Base-by-base conservation (phyloP, 2,329 filamentous ascomycete genomes). In the Macroventuria anomochaeta region DNA sequence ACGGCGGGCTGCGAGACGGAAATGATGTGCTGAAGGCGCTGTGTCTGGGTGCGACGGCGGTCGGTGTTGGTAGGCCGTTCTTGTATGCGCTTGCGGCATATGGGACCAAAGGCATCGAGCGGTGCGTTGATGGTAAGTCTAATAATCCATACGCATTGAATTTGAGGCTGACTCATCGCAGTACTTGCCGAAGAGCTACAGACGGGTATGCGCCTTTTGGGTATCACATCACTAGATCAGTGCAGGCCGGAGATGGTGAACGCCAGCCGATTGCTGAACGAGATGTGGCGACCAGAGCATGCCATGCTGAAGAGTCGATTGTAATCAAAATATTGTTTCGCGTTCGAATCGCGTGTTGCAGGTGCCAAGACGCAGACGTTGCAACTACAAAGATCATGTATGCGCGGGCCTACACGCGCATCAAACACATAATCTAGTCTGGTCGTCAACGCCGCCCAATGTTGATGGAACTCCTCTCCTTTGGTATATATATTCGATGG, bases 161-260 rank as follows among this genome's bases (percentile, higher is more conserved):
- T 18, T 10, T 25, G 13, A 34, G 21, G n/a, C 39, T 26, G 53
- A 68, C 37, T 62, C n/a, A 7, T 13, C 21, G 10, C 20, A 74
- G 75, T 80, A 21, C 63, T 80, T 34, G 68, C 72, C 23, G 86
- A 88, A 55, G 86, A 89, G 67, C 70, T 89, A 3, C 81, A 86
- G 60, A 87, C 83, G 2, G 85, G 85, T 2, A 89, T 89, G 86
- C 80, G 82, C 21, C 79, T 88, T 68, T 82, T 86, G 52, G 87
- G 87, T 2, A 78, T 88, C 28, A 87, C 84, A 1, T 80, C 83
- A 56, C 72, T 89, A 8, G 79, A 82, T 46, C 79, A 87, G 65
- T 79, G 85, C 5, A 81, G 86, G 58, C 84, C 85, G 0, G 85
- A 85, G 0, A 75, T 87, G 67, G 71, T 88, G 20, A 86, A 88